These are phyloP conservation scores for Vishniacozyma victoriae DNA, from an alignment of 768 basidiomycete genomes.

Conservation along the genomic window DNA sequence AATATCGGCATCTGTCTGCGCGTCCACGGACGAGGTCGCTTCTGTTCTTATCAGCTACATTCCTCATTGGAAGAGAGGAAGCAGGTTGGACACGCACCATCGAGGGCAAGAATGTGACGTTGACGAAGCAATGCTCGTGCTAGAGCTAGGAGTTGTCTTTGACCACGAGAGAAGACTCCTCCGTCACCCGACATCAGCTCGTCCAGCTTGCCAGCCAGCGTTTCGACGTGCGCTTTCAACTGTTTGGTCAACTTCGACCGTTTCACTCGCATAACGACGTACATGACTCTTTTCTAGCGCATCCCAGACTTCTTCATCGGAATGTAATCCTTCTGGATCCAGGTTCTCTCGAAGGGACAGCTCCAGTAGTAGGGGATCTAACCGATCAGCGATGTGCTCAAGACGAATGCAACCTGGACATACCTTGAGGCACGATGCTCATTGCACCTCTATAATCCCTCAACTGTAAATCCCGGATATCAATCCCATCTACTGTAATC, in stretches of 20 bases:
- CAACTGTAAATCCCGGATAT: slow-evolving; percentile 11
- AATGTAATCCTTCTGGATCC: slow-evolving; percentile 77
- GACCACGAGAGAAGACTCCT: slow-evolving; percentile 64
- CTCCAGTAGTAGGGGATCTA: slow-evolving; percentile 53
- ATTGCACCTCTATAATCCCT: slow-evolving; percentile 11
- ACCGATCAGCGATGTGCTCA: too few species aligned
- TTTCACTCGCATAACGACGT: slow-evolving; percentile 49
- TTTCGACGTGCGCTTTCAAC: not conserved
- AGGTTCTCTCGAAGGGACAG: slow-evolving; percentile 67
- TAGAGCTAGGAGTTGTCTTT: slow-evolving; percentile 78
- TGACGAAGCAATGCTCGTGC: slow-evolving; percentile 86
- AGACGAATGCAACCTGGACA: too few species aligned
- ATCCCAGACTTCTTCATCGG: slow-evolving; percentile 80
- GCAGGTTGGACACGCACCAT: too few species aligned
- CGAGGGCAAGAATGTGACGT: slow-evolving; percentile 59
- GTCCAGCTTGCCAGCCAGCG: not conserved
- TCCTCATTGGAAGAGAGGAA: too few species aligned
- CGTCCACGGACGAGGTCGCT: slow-evolving; percentile 84
- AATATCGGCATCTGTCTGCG: slow-evolving; percentile 83
- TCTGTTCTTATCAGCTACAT: too few species aligned
- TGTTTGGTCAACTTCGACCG: not conserved
- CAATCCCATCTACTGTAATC: slow-evolving; percentile 20
- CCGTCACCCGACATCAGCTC: slow-evolving; percentile 60
- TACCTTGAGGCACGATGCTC: slow-evolving; percentile 13
- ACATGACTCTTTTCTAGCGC: slow-evolving; percentile 79